These are phyloP conservation scores for Phytophthora lateralis DNA, from an alignment of 352 stramenopile genomes.

Conservation along the genomic window DNA sequence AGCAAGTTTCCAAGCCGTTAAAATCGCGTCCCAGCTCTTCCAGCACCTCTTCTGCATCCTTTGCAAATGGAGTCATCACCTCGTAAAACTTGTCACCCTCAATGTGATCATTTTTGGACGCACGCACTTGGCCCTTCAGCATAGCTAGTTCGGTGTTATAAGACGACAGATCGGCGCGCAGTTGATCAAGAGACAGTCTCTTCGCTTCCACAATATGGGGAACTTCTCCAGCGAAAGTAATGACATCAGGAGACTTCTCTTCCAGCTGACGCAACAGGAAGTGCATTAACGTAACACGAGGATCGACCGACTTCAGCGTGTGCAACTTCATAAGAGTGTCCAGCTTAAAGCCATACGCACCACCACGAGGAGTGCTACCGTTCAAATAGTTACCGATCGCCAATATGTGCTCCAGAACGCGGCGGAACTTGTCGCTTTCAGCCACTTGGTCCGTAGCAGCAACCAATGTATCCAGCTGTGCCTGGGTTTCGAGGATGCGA, in stretches of 20 bases:
- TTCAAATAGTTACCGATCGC: slow-evolving; percentile 94
- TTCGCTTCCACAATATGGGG: slow-evolving; percentile 82
- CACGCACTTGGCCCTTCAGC: slow-evolving; percentile 82
- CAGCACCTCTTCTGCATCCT: slow-evolving; percentile 81
- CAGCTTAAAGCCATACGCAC: slow-evolving; percentile 92
- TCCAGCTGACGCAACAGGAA: slow-evolving; percentile 80
- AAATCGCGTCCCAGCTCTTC: slow-evolving; percentile 85
- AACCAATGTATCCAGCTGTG: slow-evolving; percentile 81
- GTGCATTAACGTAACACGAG: slow-evolving; percentile 83
- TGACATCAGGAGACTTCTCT: slow-evolving; percentile 76
- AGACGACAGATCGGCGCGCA: slow-evolving; percentile 76
- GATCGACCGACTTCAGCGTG: slow-evolving; percentile 83
- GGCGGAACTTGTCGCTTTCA: slow-evolving; percentile 82
- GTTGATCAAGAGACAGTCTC: slow-evolving; percentile 79
- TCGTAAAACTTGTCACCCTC: slow-evolving; percentile 80
- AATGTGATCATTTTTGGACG: slow-evolving; percentile 78
- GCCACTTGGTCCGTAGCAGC: slow-evolving; percentile 81
- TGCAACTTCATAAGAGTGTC: slow-evolving; percentile 91
- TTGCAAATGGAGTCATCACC: slow-evolving; percentile 81
- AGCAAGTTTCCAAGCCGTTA: slow-evolving; percentile 67
- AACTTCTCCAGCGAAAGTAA: slow-evolving; percentile 80
- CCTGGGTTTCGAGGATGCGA: slow-evolving; percentile 82
- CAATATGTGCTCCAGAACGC: slow-evolving; percentile 84
- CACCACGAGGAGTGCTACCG: slow-evolving; percentile 84
- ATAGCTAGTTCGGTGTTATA: slow-evolving; percentile 88